Evolutionary conservation across 2,329 filamentous ascomycete species (phyloP).

Genomic region (Lecanicillium sp.): DNA sequence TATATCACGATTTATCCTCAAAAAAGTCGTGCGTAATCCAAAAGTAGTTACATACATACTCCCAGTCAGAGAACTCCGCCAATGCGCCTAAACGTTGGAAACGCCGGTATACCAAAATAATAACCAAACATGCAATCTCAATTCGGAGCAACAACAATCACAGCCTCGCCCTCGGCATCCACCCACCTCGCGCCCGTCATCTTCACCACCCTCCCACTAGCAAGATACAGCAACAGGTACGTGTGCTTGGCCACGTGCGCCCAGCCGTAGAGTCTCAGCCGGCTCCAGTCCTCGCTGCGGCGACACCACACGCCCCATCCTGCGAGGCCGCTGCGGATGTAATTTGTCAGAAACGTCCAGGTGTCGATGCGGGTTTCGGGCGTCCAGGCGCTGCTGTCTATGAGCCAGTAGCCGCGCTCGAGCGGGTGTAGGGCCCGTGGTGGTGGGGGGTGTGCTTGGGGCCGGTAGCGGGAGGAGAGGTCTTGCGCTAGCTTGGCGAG

Average conservation of each 20-base stretch:
- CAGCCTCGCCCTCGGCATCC: conserved; percentile 50
- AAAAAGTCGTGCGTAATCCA: too few relatives aligned
- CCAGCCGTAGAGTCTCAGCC: conserved; percentile 68
- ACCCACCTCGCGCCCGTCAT: conserved; percentile 55
- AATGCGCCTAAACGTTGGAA: too few relatives aligned
- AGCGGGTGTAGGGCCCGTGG: conserved; percentile 32
- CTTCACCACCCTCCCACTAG: conserved; percentile 55
- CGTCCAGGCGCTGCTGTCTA: conserved; percentile 52
- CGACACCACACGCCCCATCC: conserved; percentile 61
- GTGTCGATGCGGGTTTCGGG: conserved; percentile 37
- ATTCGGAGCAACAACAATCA: conserved; percentile 29
- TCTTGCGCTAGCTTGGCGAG: conserved; percentile 43
- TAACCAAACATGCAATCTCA: too few relatives aligned
- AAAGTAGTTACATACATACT: too few relatives aligned
- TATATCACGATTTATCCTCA: too few relatives aligned
- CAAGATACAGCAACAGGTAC: conserved; percentile 67
- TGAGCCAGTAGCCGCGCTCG: conserved; percentile 72
- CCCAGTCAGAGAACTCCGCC: too few relatives aligned
- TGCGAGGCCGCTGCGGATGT: conserved; percentile 47
- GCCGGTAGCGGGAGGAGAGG: conserved; percentile 44
- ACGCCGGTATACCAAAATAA: too few relatives aligned
- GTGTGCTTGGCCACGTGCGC: conserved; percentile 63
- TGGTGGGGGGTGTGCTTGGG: conserved; percentile 18
- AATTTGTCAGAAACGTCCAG: conserved; percentile 55
- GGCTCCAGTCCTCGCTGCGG: conserved; percentile 31